These are phyloP conservation scores for Luffa aegyptiaca DNA, from an alignment of 306 rosid species.

Conservation along the genomic window DNA sequence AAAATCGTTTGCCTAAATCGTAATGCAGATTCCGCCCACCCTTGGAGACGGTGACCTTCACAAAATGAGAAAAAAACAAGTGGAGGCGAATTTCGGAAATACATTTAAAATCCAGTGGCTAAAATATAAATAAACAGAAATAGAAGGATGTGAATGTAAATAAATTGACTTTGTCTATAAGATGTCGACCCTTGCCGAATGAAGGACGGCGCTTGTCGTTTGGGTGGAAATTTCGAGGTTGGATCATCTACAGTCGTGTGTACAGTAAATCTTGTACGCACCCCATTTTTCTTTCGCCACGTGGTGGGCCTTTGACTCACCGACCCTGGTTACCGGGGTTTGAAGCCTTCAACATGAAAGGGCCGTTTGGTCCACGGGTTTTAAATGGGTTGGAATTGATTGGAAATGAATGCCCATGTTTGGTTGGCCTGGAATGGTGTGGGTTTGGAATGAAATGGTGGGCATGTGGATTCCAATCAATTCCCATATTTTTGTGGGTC, in stretches of 20 bases:
- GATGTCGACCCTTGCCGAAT: neutral
- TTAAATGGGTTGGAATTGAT: too few relatives aligned
- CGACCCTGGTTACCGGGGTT: neutral
- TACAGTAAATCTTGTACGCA: neutral
- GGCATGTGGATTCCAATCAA: too few relatives aligned
- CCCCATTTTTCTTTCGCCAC: neutral
- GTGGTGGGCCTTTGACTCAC: neutral
- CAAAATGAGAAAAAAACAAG: neutral
- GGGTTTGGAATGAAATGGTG: too few relatives aligned
- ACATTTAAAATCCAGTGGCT: neutral
- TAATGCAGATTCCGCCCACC: neutral
- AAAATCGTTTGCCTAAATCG: neutral
- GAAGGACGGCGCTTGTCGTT: neutral
- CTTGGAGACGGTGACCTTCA: neutral
- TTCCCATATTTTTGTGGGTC: too few relatives aligned
- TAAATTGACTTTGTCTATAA: neutral
- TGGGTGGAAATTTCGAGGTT: neutral
- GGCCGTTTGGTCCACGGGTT: too few relatives aligned
- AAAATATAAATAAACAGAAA: neutral
- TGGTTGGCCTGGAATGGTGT: too few relatives aligned
- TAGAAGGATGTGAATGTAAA: neutral
- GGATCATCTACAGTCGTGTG: neutral
- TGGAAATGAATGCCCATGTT: too few relatives aligned
- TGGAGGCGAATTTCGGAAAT: neutral
- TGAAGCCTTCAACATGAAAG: too few relatives aligned